Evolutionary conservation across 2,329 filamentous ascomycete species (phyloP), one percentile per base, ranked within the genome.

Genomic region (Hypoxylon rubiginosum): DNA sequence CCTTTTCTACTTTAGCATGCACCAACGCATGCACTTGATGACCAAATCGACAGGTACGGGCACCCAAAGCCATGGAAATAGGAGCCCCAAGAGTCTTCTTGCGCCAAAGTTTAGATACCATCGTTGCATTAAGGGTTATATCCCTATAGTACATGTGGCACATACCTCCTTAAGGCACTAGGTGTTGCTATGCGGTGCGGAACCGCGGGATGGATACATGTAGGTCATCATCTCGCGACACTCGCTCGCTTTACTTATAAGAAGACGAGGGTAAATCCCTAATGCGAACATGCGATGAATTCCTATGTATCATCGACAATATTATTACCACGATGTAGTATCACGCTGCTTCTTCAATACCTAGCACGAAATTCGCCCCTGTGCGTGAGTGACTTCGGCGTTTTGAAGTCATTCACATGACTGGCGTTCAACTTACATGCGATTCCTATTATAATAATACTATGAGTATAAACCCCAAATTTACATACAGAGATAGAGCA

Each of bases 1-100:
- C 64, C 50, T 59, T 43, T 62, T 45, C 57, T 32, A 53, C 24
- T 59, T 56, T 24, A 36, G 45, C 39, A 48, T 39, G 21, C 45
- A 55, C 53, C 51, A 10, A 19, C 36, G 36, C 39, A 28, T 43
- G 34, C 17, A 48, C 41, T 52, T 19, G 15, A 41, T 49, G 10
- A 50, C 39, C 19, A 17, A 43, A 26, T 19, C 8, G 17, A 60
- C 28, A n/a, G 15, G 21, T 15, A 21, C 21, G 21, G 24, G 45
- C 19, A 59, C 21, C 28, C 13, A 51, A 30, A 11, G 4, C 21
- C 24, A 51, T 46, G 32, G 21, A 17, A 30, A 15, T 41, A 13
- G 1, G 5, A 30, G 30, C 24, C 50, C 32, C 24, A 30, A 43
- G 24, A 48, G 43, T 17, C 39, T 5, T n/a, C 3, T 6, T 15